Evolutionary conservation across 73 alveolate genomes (phyloP).

Genomic region (Paramecium sonneborni): DNA sequence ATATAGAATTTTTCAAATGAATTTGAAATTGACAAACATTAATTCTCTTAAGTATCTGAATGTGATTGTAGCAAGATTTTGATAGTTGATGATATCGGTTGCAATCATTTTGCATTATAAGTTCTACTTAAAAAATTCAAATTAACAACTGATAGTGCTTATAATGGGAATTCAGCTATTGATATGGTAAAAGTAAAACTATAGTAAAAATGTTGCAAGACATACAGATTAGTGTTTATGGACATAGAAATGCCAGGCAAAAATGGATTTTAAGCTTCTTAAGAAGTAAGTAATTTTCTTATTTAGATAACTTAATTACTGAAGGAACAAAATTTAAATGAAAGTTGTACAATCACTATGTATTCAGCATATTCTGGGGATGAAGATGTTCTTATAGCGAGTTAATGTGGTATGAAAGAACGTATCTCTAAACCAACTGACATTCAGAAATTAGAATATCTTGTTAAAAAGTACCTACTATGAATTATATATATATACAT

Average conservation of each 20-base stretch:
- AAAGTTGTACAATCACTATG: background rate
- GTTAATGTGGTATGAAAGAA: conserved; percentile 29
- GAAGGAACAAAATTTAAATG: background rate
- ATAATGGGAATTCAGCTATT: conserved; percentile 26
- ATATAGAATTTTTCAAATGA: background rate
- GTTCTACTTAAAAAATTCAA: background rate
- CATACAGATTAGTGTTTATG: conserved; percentile 13
- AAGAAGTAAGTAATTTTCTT: background rate
- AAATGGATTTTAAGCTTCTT: conserved; percentile 33
- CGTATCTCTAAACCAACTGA: background rate
- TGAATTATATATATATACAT: background rate
- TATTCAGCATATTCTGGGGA: conserved; percentile 46
- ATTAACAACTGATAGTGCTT: conserved; percentile 13
- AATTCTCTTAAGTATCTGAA: background rate
- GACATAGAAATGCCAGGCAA: conserved; percentile 50
- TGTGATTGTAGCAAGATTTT: conserved; percentile 19
- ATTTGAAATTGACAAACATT: background rate
- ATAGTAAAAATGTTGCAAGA: background rate
- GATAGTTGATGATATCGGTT: conserved; percentile 37
- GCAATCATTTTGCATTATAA: conserved; percentile 35
- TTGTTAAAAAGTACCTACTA: background rate
- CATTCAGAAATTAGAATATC: background rate
- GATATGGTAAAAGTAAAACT: background rate
- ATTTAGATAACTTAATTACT: background rate
- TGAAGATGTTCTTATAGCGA: conserved; percentile 2